Evolutionary conservation across 2,329 filamentous ascomycete genomes (phyloP), one percentile per base, ranked within the genome.

Genomic region (Hirsutella thompsonii): DNA sequence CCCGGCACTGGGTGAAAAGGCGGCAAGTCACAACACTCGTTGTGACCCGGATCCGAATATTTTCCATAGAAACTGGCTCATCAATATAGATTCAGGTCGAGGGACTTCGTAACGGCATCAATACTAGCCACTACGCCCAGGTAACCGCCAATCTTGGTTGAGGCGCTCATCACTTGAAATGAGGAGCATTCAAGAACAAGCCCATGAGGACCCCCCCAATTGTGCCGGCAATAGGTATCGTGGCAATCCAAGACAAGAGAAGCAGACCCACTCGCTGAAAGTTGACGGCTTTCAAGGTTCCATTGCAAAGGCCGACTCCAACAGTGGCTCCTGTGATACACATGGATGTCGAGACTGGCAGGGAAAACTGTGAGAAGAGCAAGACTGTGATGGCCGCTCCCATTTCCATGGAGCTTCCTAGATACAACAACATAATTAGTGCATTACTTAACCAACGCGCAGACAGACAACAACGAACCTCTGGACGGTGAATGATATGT

Each of bases 261-360:
- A 88, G 57, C 8, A 85, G 73, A 34, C 70, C 73, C 9, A 88
- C 78, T 56, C 80, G 77, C 61, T 85, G 75, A 64, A 70, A 88
- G 70, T 88, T 88, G 52, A 88, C 77, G 1, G 83, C 81, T 63
- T 76, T 81, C 44, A 76, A 47, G 21, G 72, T 78, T 28, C 81
- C 81, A 56, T 86, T 87, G 70, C 81, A 86, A 18, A 88, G 75
- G 55, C 81, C 82, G 38, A 88, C 83, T 44, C 83, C 83, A 36
- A 87, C 79, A 1, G 81, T 87, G 20, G 83, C 82, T 41, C 83
- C 83, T 1, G 82, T 87, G 59, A 88, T 86, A 59, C 83, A 88
- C 82, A 81, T 81, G 16, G 77, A 79, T 2, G 81, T 88, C 0
- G 82, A 87, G 21, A 88, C 82, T 30, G 83, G 83, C 0, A 88